Conservation (phyloP, 2,329 filamentous ascomycete genomes). For the Sclerotinia sclerotiorum region DNA sequence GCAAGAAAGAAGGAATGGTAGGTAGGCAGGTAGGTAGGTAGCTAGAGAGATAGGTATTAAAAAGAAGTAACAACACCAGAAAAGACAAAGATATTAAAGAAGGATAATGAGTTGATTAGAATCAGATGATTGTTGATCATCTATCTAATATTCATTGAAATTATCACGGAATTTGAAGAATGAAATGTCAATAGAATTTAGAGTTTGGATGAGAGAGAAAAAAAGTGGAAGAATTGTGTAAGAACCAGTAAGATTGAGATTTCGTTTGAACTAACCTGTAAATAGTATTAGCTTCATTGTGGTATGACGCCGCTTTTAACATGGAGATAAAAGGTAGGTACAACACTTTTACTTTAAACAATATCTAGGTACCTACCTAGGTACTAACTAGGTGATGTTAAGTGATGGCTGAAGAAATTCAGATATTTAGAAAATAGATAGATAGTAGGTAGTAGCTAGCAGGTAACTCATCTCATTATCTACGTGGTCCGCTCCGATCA, state of each 20-base stretch:
- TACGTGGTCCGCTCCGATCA: too few species aligned
- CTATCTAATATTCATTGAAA: background rate
- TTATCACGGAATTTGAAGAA: background rate
- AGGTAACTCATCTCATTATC: too few species aligned
- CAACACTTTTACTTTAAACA: background rate
- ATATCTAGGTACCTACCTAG: too few species aligned
- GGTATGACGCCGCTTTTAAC: background rate
- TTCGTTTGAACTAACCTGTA: background rate
- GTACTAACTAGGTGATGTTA: background rate
- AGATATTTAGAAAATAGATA: background rate
- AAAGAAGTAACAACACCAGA: too few species aligned
- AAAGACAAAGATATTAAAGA: constrained; percentile 6
- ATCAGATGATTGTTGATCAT: constrained; percentile 2
- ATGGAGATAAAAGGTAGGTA: too few species aligned
- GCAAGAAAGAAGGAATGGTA: background rate
- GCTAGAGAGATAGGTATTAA: background rate
- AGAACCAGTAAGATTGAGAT: background rate
- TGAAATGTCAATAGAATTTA: background rate
- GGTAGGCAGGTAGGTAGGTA: background rate
- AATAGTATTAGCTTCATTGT: background rate
- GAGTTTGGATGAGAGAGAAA: background rate
- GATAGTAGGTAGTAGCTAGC: too few species aligned
- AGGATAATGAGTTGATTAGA: background rate
- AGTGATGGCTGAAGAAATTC: background rate
- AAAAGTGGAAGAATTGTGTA: background rate